Conservation (phyloP, 345 rosid species). For the Corchorus olitorius region DNA sequence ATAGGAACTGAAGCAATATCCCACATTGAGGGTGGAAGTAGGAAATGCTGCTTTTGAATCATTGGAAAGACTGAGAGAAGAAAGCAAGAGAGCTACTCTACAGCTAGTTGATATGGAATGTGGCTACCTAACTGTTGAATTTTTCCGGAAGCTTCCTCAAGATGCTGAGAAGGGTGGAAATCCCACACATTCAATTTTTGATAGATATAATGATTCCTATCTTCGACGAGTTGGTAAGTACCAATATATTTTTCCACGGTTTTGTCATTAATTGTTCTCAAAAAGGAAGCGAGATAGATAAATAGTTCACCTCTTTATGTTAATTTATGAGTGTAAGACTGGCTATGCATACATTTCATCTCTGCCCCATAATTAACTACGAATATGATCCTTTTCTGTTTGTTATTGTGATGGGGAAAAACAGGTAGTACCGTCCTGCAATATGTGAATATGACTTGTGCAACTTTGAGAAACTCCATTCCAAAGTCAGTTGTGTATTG, state of each 20-base stretch:
- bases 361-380: not conserved
- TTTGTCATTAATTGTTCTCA: no score
- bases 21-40: constrained; percentile 84
- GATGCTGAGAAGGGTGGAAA: constrained; percentile 96
- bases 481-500: constrained; percentile 90
- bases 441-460: constrained; percentile 86
- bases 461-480: constrained; percentile 74
- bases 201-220: constrained; percentile 85
- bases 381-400: not conserved
- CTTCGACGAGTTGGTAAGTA: constrained; percentile 79
- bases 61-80: constrained; percentile 87
- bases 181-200: constrained; percentile 86
- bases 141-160: constrained; percentile 96
- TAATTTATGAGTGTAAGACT: not conserved
- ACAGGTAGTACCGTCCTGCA: constrained; percentile 73
- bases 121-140: constrained; percentile 87
- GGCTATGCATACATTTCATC: not conserved
- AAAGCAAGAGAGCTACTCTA: constrained; percentile 84
- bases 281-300: no score
- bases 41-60: constrained; percentile 80
- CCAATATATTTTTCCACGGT: no score
- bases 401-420: constrained; percentile 6
- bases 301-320: not conserved
- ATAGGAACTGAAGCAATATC: constrained; percentile 94
- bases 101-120: constrained; percentile 95